Evolutionary conservation across 495 filamentous ascomycete genomes (phyloP).

Genomic region (Penicillium steckii): DNA sequence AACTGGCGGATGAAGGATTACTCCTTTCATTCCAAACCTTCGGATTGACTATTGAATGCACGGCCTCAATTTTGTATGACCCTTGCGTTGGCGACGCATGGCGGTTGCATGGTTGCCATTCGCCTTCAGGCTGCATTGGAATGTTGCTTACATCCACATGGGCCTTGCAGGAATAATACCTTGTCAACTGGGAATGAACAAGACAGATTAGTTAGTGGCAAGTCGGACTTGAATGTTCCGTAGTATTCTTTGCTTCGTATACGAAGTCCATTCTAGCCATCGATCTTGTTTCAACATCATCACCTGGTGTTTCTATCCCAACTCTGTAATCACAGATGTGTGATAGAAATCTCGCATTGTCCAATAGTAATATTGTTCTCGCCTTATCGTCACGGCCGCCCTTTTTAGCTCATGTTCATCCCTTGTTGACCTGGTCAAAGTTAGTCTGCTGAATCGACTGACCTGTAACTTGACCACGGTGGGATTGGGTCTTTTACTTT

Average conservation of each 20-base stretch:
- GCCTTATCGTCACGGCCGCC: not conserved
- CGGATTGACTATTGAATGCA: not conserved
- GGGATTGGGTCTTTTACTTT: not conserved
- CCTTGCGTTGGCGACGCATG: constrained; percentile 21
- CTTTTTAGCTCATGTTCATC: not conserved
- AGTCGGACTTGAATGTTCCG: too few relatives aligned
- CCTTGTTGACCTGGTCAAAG: not conserved
- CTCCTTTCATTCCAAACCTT: not conserved
- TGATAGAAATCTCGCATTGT: not conserved
- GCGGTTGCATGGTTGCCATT: constrained; percentile 12
- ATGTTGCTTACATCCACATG: constrained; percentile 16
- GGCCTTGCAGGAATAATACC: not conserved
- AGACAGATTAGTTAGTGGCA: too few relatives aligned
- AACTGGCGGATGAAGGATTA: not conserved
- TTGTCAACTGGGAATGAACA: not conserved
- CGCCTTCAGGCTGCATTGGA: constrained; percentile 4
- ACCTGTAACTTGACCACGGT: not conserved
- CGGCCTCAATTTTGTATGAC: not conserved
- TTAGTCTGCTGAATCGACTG: not conserved
- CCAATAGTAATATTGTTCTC: not conserved
- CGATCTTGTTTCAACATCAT: too few relatives aligned
- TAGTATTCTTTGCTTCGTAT: too few relatives aligned
- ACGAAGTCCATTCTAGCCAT: not conserved
- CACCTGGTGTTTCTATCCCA: too few relatives aligned
- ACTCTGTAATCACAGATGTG: not conserved